Base-by-base conservation (phyloP, 495 filamentous ascomycete genomes). In the Lentithecium fluviatile region DNA sequence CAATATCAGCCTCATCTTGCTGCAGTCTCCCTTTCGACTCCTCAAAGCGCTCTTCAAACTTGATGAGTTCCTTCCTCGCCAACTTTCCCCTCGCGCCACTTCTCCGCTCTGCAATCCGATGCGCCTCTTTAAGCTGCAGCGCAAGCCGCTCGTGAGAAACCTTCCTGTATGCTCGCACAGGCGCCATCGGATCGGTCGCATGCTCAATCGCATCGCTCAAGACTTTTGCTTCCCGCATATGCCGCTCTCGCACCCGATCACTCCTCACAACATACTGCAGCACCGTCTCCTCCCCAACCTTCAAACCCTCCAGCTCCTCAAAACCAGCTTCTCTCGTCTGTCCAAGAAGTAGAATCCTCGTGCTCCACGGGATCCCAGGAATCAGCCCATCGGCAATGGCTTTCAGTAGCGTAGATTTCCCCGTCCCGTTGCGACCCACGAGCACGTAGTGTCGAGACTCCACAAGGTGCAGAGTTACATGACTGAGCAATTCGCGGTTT, bases 351-450 rank as follows among this genome's bases (percentile, higher is more conserved):
- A 84, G 77, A 36, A 94, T 79, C 11, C 86, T 74, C 4, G 85
- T 84, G 26, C 80, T 73, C 67, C 85, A 83, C 0, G 88, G 84
- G 54, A 94, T 88, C 0, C 88, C 88, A 1, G 89, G 88, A 42
- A 94, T 88, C 36, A 90, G 77, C 66, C 89, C 89, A 52, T 90
- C 83, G 10, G 83, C 87, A 55, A 94, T 84, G 19, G 89, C 86
- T 57, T 83, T 81, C 34, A 92, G 73, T 21, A 94, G 73, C 2
- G 89, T 94, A 17, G 86, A 89, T 71, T 94, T 94, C 6, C 89
- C 89, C 3, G 83, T 83, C 1, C 89, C 89, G 76, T 94, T 94
- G 21, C 87, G 77, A 0, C 89, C 89, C 20, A 91, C 74, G 8
- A 94, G 71, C 0, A 85, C 89, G 76, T 92, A 92, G 48, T 85